A percentile compares a stretch with the other conserved stretches of the same genome.
These are phyloP conservation scores for Monosporascus sp. DNA, from an alignment of 2,329 filamentous ascomycete species.

Conservation along the genomic window DNA sequence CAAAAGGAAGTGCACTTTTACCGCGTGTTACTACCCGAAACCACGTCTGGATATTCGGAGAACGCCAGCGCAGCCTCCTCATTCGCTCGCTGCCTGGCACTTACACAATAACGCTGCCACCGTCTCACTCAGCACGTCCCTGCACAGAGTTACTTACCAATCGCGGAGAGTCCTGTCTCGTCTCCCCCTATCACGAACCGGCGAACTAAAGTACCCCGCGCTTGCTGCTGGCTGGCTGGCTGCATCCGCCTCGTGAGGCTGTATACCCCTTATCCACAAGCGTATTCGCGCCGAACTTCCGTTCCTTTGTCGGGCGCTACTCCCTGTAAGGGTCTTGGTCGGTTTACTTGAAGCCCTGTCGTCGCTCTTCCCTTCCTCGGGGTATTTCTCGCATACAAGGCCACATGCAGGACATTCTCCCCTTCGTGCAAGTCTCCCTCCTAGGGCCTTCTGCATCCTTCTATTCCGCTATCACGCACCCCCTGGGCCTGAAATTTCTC, in stretches of 20 bases:
- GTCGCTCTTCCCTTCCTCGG: too few relatives aligned
- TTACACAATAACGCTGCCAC: background rate
- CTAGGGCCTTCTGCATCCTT: constrained; percentile 77
- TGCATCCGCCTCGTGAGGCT: constrained; percentile 17
- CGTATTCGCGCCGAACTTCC: constrained; percentile 1
- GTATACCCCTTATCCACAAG: constrained; percentile 3
- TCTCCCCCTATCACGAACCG: background rate
- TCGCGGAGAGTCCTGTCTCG: too few relatives aligned
- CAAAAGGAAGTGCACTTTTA: background rate
- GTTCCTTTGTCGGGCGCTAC: background rate
- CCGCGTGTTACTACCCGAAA: background rate
- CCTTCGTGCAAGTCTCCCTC: constrained; percentile 63
- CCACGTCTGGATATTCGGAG: background rate
- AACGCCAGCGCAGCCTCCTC: background rate
- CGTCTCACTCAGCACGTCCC: background rate
- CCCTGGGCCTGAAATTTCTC: constrained; percentile 70
- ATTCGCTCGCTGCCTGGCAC: background rate
- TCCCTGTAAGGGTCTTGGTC: too few relatives aligned
- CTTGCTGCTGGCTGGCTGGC: constrained; percentile 11
- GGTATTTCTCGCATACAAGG: too few relatives aligned
- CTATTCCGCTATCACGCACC: constrained; percentile 73
- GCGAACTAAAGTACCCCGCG: constrained; percentile 1
- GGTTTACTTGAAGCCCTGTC: too few relatives aligned
- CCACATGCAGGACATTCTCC: constrained; percentile 33
- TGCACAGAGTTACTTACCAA: background rate